Percentiles rank a stretch among this genome's conserved stretches.
These are phyloP conservation scores for Eleusine coracana DNA, from an alignment of 176 grass and related monocot genomes.

Conservation along the genomic window DNA sequence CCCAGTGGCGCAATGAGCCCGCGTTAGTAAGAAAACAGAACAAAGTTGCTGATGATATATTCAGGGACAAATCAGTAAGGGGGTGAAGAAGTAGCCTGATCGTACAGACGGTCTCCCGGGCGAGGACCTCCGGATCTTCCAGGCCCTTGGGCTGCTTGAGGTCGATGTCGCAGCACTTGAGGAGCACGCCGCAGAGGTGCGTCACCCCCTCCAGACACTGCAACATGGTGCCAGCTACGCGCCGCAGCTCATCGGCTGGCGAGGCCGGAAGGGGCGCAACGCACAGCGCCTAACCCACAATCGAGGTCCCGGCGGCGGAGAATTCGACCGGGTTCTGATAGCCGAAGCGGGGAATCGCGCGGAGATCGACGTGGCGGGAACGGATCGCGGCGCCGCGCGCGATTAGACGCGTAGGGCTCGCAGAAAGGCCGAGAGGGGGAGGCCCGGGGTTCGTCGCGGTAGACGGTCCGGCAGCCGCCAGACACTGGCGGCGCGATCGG, in stretches of 20 bases:
- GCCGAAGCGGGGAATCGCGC: not conserved
- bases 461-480: not conserved
- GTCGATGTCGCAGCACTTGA: constrained; percentile 75
- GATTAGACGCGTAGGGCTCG: constrained; percentile 17
- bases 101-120: constrained; percentile 90
- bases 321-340: constrained; percentile 1
- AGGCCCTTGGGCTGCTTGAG: constrained; percentile 73
- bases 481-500: not conserved
- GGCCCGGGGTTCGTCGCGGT: not conserved
- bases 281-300: not conserved
- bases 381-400: constrained; percentile 5
- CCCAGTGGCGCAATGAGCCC: not conserved
- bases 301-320: not conserved
- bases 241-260: not conserved
- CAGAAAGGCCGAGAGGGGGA: not conserved
- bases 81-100: not conserved
- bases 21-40: not conserved
- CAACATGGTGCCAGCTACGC: constrained; percentile 63
- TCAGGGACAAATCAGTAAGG: not conserved
- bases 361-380: not conserved
- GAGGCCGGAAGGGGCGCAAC: not conserved
- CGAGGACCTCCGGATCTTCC: constrained; percentile 72
- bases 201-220: constrained; percentile 78
- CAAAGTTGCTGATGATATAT: not conserved
- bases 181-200: constrained; percentile 58